Percentiles rank a stretch among this genome's conserved stretches.
phyloP scores from a whole-genome alignment of 2,329 filamentous ascomycete genomes.

The Blastomyces parvus region DNA sequence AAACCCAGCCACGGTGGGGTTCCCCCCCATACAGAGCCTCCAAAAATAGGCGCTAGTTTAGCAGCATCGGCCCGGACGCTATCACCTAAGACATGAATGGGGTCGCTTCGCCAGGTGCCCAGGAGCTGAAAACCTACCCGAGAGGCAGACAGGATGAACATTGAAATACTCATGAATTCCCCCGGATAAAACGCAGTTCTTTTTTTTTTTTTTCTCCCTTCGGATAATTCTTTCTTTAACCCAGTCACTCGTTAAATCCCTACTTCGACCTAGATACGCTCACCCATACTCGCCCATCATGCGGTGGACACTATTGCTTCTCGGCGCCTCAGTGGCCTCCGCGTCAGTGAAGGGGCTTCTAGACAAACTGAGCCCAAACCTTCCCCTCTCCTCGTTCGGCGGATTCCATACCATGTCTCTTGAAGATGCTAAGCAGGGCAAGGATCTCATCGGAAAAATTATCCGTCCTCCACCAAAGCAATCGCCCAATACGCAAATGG shows the following conservation, averaged over 20 bases:
- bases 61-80: neutral
- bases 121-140: neutral
- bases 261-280: neutral
- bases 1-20: constrained; percentile 3
- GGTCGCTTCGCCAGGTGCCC: neutral
- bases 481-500: neutral
- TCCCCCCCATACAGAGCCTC: neutral
- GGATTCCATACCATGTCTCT: constrained; percentile 27
- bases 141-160: neutral
- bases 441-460: constrained; percentile 4
- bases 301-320: constrained; percentile 4
- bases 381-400: constrained; percentile 23
- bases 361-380: neutral
- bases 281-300: neutral
- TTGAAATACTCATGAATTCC: neutral
- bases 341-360: neutral
- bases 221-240: neutral
- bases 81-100: constrained; percentile 6
- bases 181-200: neutral
- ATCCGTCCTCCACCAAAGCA: neutral
- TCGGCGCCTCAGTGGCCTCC: neutral
- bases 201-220: neutral
- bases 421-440: constrained; percentile 27
- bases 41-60: constrained; percentile 2
- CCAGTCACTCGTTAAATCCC: constrained; percentile 8